Conservation (phyloP, 2,329 filamentous ascomycete genomes). For the Fusarium poae region DNA sequence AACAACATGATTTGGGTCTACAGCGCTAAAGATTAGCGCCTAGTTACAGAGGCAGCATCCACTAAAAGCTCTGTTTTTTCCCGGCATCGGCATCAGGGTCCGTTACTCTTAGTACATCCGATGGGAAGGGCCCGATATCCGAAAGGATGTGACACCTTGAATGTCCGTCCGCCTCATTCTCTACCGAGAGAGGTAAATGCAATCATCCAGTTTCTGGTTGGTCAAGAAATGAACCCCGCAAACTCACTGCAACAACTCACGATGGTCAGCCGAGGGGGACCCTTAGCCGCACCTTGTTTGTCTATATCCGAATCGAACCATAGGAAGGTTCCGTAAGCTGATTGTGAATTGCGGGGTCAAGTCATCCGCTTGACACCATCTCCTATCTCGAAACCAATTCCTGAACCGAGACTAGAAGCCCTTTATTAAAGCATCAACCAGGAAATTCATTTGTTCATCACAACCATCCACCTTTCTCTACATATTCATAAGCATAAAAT, state of each 20-base stretch:
- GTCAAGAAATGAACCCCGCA: slow-evolving; percentile 17
- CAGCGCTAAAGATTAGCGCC: not conserved
- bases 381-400: not conserved
- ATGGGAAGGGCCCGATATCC: slow-evolving; percentile 29
- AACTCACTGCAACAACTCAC: slow-evolving; percentile 15
- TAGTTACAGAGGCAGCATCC: not conserved
- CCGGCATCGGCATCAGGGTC: slow-evolving; percentile 26
- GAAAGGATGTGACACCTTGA: slow-evolving; percentile 10
- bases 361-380: slow-evolving; percentile 22
- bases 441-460: not conserved
- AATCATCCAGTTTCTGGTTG: slow-evolving; percentile 33
- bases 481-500: too few relatives aligned
- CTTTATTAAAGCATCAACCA: slow-evolving; percentile 14
- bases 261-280: slow-evolving; percentile 23
- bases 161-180: not conserved
- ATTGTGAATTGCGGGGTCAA: slow-evolving; percentile 34
- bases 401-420: slow-evolving; percentile 18
- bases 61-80: not conserved
- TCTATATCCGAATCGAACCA: slow-evolving; percentile 32
- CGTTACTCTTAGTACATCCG: slow-evolving; percentile 15
- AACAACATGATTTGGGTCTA: not conserved
- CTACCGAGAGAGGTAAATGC: slow-evolving; percentile 26
- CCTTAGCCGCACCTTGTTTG: slow-evolving; percentile 31
- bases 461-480: not conserved
- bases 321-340: slow-evolving; percentile 3